Percentiles rank a stretch among this genome's conserved stretches.
Conservation (phyloP, 202 grass and related monocot species). For the Elaeis oleifera region DNA sequence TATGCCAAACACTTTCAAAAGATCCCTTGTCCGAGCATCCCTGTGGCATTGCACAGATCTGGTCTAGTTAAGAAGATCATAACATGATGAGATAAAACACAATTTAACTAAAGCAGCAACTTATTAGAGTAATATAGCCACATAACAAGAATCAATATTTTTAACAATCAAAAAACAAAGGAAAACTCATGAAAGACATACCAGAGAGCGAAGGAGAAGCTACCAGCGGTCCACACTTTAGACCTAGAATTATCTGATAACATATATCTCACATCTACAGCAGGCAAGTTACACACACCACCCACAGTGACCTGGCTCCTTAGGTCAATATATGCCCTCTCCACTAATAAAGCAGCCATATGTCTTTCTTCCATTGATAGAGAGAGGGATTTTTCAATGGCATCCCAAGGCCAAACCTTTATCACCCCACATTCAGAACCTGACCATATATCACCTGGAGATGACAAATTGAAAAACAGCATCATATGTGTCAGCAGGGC, state of each 20-base stretch:
- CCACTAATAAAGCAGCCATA: conserved; percentile 75
- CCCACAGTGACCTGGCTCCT: conserved; percentile 71
- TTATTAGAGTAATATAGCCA: too few species aligned
- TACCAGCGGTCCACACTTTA: conserved; percentile 74
- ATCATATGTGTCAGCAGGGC: neutral
- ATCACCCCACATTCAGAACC: conserved; percentile 81
- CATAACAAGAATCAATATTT: too few species aligned
- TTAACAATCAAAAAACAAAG: too few species aligned
- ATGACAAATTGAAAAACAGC: conserved; percentile 23
- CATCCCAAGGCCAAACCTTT: conserved; percentile 87
- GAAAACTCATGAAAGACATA: conserved; percentile 26
- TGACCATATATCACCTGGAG: conserved; percentile 89
- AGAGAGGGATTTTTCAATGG: conserved; percentile 78
- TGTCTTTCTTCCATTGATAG: conserved; percentile 68
- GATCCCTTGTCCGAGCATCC: conserved; percentile 88
- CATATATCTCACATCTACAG: conserved; percentile 74
- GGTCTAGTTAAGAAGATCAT: neutral
- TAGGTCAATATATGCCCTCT: conserved; percentile 86
- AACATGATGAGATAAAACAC: neutral
- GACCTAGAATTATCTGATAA: conserved; percentile 59
- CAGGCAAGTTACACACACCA: conserved; percentile 71
- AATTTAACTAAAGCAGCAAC: conserved; percentile 3
- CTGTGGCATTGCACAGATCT: conserved; percentile 27
- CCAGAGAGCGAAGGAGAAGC: conserved; percentile 86
- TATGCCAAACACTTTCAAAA: conserved; percentile 87